Evolutionary conservation across 73 alveolate genomes (phyloP), one percentile per base, ranked within the genome.

Genomic region (Paramecium caudatum): DNA sequence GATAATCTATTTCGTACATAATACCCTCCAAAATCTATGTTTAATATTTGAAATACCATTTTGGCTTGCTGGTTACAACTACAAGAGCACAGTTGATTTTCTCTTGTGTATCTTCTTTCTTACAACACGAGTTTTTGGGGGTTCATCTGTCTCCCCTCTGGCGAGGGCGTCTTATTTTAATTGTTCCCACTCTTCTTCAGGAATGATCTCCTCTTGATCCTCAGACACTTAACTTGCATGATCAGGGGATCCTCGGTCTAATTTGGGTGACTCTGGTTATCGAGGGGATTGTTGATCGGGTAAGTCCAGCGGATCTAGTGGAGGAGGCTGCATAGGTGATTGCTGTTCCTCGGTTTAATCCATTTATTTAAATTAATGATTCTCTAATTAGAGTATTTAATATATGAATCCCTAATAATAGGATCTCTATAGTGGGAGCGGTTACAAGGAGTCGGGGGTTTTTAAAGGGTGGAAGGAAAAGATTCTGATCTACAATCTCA

Each of bases 171-270:
- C 92, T 41, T 84, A 43, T 84, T 74, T 84, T 37, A 84, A 17
- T 16, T 61, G 45, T 21, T 84, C 92, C 34, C 61, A 62, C 17
- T 84, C 92, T 84, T 84, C 92, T 9, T 68, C 86, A 0, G 92
- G 92, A 37, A 84, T 84, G n/a, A n/a, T 21, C 37, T 84, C 92
- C 39, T 84, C 92, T 3, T 61, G 33, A 39, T 84, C 92, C 17
- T 84, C 92, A 23, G 86, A 69, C 13, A 21, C 36, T 37, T 41
- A 32, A 37, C 39, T 27, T 15, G 69, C 69, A 21, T 45, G 88
- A 39, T 74, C 88, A 37, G 62, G 45, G 30, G 80, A 55, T 23
- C 46, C 80, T 23, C 46, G 23, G 30, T 55, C 46, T 43, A 55
- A 0, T 41, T 74, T 39, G 16, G 88, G 88, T 1, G 88, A 74